Evolutionary conservation across 2,329 filamentous ascomycete genomes (phyloP), one percentile per base, ranked within the genome.

Genomic region (Neofusicoccum umdonicola): DNA sequence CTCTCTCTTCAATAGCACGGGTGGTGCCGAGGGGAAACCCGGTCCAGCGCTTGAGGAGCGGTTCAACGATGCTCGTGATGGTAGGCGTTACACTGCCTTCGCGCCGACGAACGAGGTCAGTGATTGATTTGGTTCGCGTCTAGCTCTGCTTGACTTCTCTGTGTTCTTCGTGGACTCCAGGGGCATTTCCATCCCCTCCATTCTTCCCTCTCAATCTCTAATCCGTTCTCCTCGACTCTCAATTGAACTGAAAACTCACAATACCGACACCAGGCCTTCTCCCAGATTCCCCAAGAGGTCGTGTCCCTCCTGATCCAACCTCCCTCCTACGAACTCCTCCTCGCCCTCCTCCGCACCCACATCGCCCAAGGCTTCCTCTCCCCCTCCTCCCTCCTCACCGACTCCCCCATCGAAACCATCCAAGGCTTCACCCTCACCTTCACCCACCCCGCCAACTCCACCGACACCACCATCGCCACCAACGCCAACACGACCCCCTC

Each of bases 41-140:
- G 56, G 56, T 9, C 56, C 56, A 5, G 56, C 27, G 8, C 56
- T 60, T 17, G 56, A 60, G 13, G 56, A 60, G 22, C 41, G 42
- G 7, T 60, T 60, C 42, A 60, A 60, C 35, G n/a, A 19, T 11
- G 41, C 27, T 11, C 12, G 44, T 5, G 22, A 45, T 48, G 56
- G 56, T 2, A 31, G 47, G 34, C 22, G 27, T 8, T 60, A 60
- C 15, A 48, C 56, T 13, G 56, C 56, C 5, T 60, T 60, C 17
- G 56, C 56, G 27, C 56, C 56, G 6, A 60, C 56, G 1, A 60
- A 60, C 12, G 56, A 60, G 27, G 47, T 51, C 47, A 51, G 47
- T 51, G 13, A 27, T 45, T 2, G 8, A 9, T 17, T 19, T 5
- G 15, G 17, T 19, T 45, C 15, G 1, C 42, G 15, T n/a, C 1